Base-by-base conservation (phyloP, 768 basidiomycete species). In the Suillus sp. region DNA sequence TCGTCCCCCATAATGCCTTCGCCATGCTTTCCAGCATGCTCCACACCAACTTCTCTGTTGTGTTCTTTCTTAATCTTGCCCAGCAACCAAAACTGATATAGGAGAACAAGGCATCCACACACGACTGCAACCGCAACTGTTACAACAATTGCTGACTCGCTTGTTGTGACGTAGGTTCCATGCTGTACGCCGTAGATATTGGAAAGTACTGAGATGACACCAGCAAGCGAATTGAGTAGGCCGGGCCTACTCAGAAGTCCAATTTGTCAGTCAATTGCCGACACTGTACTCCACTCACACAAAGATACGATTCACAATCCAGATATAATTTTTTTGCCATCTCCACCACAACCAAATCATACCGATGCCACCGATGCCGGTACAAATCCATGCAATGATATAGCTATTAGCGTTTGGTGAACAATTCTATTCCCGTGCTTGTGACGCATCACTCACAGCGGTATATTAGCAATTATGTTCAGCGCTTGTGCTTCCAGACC, bases 341-440 rank as follows among this genome's bases (percentile, higher is more conserved):
- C 78, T 77, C 81, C 84, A 86, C 83, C 85, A 84, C 25, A 87
- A 68, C 77, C 81, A 86, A 32, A 78, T 64, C 86, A 88, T 86
- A 3, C 86, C 86, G 34, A 65, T 62, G 25, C 71, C 77, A 13
- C 86, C 86, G 56, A 87, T 68, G 1, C 80, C 84, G n/a, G 80
- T 79, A 70, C 86, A 88, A 11, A 82, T 48, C 70, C 81, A 76
- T 16, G 85, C 86, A 22, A 87, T 77, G 16, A 84, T 74, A 71
- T 81, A 86, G 64, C 85, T 86, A 57, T 38, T 20, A 18, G 6
- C 1, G 25, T 38, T 27, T 20, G 56, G 37, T 57, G 37, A 57
- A 20, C 11, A 27, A 57, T 10, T 27, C 11, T 18, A 40, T 27
- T 57, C 32, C 13, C 25, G 14, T 27, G 1, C 9, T 22, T 43